phyloP scores from a whole-genome alignment of 176 grass and related monocot species.

The Secale cereale region DNA sequence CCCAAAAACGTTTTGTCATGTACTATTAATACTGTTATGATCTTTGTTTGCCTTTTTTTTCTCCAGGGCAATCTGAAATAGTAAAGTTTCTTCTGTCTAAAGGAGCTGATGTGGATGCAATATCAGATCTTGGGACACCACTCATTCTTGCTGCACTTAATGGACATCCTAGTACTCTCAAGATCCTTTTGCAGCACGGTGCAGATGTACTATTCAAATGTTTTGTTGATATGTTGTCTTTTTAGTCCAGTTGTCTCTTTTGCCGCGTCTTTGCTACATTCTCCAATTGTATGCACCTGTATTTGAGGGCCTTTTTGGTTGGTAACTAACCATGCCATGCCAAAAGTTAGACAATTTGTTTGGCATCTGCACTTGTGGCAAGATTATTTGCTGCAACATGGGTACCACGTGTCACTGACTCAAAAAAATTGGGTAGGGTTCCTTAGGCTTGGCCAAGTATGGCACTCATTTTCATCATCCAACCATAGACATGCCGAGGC shows the following conservation, averaged over 20 bases:
- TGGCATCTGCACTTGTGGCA: not conserved
- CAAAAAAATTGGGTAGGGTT: not conserved
- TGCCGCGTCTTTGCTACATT: not conserved
- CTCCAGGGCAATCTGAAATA: conserved; percentile 31
- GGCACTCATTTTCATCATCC: not conserved
- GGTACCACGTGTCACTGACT: not conserved
- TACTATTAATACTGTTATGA: not conserved
- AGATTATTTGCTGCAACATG: not conserved
- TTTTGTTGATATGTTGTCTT: not conserved
- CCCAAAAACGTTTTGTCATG: not conserved
- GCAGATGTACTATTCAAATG: not conserved
- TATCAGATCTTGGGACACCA: conserved; percentile 21
- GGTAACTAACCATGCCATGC: not conserved
- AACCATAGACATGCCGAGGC: not conserved
- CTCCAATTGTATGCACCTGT: not conserved
- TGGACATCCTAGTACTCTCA: conserved; percentile 17
- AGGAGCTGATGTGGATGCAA: conserved; percentile 28
- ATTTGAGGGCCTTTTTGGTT: not conserved
- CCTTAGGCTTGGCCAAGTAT: not conserved
- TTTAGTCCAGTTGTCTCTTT: not conserved
- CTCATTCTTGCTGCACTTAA: conserved; percentile 20
- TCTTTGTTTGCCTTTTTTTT: conserved; percentile 13
- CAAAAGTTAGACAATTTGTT: not conserved
- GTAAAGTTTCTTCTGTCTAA: conserved; percentile 35
- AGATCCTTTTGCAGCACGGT: conserved; percentile 31